Evolutionary conservation across 225 moss, liverwort and hornwort genomes (phyloP), one percentile per base, ranked within the genome.

Genomic region (Bryum argenteum): DNA sequence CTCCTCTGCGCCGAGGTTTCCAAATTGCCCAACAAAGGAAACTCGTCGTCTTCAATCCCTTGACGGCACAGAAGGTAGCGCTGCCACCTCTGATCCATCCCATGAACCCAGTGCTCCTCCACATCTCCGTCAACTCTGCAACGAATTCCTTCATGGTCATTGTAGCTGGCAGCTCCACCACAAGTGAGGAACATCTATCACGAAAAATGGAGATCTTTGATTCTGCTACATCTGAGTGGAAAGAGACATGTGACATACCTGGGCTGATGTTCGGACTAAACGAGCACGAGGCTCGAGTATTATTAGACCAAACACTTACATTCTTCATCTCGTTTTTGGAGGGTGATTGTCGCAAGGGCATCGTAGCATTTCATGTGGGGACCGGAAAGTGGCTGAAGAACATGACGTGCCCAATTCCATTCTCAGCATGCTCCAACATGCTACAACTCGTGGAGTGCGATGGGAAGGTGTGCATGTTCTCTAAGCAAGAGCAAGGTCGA

Each of bases 251-350:
- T 0, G 79, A 79, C 9, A 5, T 79, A 0, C 64, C 58, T 0
- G 63, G 73, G 0, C 39, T 58, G 6, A 57, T 20, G 17, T 79
- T 62, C 19, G 74, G 38, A n/a, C 24, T 74, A 0, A 79, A 79
- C 23, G 79, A 69, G 26, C 61, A 79, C 20, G 74, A 79, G 44
- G 24, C 66, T 28, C 72, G 72, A 14, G 72, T 78, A 1, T 54
- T 0, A 14, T 0, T 72, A 24, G 45, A 74, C 11, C 75, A 69
- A 0, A 68, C 1, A 0, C 5, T 85, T n/a, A n/a, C n/a, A 0
- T 66, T 72, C 11, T 18, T 81, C 23, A 62, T 85, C 61, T 68
- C 69, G 2, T 78, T 85, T 43, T 16, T 81, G 2, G 72, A 78
- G 22, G 11, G 5, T 0, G 10, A 44, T 54, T 20, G 63, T 3